A percentile compares a stretch with the other conserved stretches of the same genome.
These are phyloP conservation scores for Colletotrichum tabaci DNA, from an alignment of 2,329 filamentous ascomycete species.

Conservation along the genomic window DNA sequence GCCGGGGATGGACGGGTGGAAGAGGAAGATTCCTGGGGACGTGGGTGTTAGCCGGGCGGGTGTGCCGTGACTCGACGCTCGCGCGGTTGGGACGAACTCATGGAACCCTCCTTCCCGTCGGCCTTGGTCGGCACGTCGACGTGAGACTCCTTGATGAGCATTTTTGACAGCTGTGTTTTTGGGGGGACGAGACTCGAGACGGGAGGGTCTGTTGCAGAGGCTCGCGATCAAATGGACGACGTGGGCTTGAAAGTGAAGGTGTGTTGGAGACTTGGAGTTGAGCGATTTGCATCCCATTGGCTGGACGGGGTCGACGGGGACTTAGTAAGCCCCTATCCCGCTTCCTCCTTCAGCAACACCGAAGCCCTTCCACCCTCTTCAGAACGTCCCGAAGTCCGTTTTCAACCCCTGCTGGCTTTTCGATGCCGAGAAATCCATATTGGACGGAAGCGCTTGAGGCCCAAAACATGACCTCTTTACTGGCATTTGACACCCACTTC, in stretches of 20 bases:
- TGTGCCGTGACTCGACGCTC: not conserved
- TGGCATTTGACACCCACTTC: not conserved
- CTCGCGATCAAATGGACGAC: not conserved
- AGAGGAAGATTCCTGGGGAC: slow-evolving; percentile 84
- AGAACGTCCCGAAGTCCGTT: not conserved
- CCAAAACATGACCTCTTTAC: not conserved
- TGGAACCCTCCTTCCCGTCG: slow-evolving; percentile 68
- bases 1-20: slow-evolving; percentile 86
- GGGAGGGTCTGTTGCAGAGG: not conserved
- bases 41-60: slow-evolving; percentile 19
- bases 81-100: slow-evolving; percentile 58
- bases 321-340: slow-evolving; percentile 37
- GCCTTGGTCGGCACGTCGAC: slow-evolving; percentile 65
- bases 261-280: slow-evolving; percentile 33
- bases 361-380: not conserved
- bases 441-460: not conserved
- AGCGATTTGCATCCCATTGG: slow-evolving; percentile 36
- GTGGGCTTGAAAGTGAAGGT: not conserved
- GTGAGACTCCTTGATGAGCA: slow-evolving; percentile 70
- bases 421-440: too few species aligned
- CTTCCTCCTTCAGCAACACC: not conserved
- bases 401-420: not conserved
- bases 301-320: slow-evolving; percentile 1
- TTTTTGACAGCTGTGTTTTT: slow-evolving; percentile 46
- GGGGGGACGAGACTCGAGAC: not conserved